Evolutionary conservation across 2,329 filamentous ascomycete genomes (phyloP).

Genomic region (Stagonosporopsis vannaccii): DNA sequence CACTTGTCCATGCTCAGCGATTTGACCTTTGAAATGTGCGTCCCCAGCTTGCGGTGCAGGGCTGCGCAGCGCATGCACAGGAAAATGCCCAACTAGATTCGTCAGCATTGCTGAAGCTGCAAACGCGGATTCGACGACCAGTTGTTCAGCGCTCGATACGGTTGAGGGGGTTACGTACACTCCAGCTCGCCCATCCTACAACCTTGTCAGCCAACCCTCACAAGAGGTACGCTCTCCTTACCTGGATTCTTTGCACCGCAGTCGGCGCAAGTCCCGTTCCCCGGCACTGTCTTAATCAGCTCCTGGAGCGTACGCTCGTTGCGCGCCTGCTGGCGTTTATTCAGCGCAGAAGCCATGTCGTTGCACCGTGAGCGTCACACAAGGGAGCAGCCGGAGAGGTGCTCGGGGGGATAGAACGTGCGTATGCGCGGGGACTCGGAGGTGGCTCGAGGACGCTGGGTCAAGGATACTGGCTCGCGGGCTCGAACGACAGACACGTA

Average conservation of each 20-base stretch:
- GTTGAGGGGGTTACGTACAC: conserved; percentile 66
- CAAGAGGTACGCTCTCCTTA: conserved; percentile 55
- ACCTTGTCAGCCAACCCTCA: conserved; percentile 39
- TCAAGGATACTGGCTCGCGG: neutral
- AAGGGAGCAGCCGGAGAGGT: conserved; percentile 10
- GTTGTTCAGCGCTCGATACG: neutral
- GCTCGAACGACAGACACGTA: conserved; percentile 11
- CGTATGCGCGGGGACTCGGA: conserved; percentile 13
- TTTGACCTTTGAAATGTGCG: conserved; percentile 98
- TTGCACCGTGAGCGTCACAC: conserved; percentile 14
- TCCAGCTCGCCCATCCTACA: conserved; percentile 95
- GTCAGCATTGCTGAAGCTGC: conserved; percentile 23
- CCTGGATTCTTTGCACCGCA: conserved; percentile 91
- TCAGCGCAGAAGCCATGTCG: conserved; percentile 75
- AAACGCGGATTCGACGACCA: neutral
- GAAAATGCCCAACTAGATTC: conserved; percentile 82
- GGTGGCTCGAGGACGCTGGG: conserved; percentile 1
- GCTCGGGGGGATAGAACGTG: conserved; percentile 16
- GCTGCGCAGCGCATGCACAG: conserved; percentile 97
- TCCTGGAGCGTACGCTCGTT: conserved; percentile 94
- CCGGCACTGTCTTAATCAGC: conserved; percentile 80
- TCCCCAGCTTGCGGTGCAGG: conserved; percentile 94
- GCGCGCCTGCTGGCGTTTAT: conserved; percentile 96
- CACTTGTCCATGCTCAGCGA: conserved; percentile 98
- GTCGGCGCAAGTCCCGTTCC: conserved; percentile 94